Base-by-base conservation (phyloP, 2,329 filamentous ascomycete species). In the Exophiala oligosperma region DNA sequence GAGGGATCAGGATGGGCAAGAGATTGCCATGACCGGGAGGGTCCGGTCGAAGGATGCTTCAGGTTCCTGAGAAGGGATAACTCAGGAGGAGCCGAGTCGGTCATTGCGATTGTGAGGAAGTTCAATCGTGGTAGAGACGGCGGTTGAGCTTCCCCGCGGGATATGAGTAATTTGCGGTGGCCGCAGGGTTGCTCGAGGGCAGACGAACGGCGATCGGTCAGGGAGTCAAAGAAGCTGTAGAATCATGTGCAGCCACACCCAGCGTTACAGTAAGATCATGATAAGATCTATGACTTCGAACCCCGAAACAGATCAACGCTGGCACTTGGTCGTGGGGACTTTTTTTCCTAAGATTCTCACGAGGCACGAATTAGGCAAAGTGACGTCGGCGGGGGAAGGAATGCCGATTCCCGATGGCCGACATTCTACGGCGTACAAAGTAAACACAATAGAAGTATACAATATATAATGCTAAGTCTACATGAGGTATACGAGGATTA, bases 1-100 rank as follows among this genome's bases (percentile, higher is more conserved):
- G 86, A 88, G 2, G 93, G 92, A 11, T 60, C 57, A 4, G 64
- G 62, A 71, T 99, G 94, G 1, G 92, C 90, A 57, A 87, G 79
- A 21, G 90, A 91, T 63, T 86, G 85, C 94, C 94, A 99, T 68
- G 91, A 88, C 67, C 94, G 90, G 4, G 62, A 58, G 12, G 59
- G 46, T 3, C 55, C 49, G 14, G 61, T 32, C 3, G 77, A 54
- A 3, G 59, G 54, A 21, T 53, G 51, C 28, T 52, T 46, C 9
- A 66, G 60, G 23, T 62, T 63, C 28, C 43, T 52, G 26, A 63
- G 48, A 24, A 63, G 62, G 11, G 49, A 49, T 41, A 59, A 60
- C 38, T 51, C 17, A 38, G 56, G 63, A 32, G 50, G 32, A 17
- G 40, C 17, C 35, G 53, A 26, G 23, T 49, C 48, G 8, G 56